A percentile compares a stretch with the other conserved stretches of the same genome.
Evolutionary conservation across 257 asterid genomes (phyloP).

Genomic region (Solanum clarkiae): DNA sequence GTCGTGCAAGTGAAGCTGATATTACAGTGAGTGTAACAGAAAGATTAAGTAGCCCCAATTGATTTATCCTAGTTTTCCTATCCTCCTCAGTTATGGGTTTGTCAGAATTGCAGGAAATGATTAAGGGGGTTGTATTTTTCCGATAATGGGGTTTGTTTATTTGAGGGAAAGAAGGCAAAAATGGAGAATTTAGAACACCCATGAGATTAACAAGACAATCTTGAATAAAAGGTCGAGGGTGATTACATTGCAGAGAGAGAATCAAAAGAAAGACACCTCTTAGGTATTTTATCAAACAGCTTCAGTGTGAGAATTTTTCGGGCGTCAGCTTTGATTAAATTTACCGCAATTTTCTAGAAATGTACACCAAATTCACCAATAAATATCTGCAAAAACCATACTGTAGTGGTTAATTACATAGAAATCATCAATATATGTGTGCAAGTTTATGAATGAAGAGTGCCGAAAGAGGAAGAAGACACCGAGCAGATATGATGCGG

Average conservation of each 20-base stretch:
- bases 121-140: constrained; percentile 17
- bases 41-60: constrained; percentile 32
- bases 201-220: constrained; percentile 21
- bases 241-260: background rate
- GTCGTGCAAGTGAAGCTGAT: constrained; percentile 56
- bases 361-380: background rate
- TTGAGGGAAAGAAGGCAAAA: constrained; percentile 22
- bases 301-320: too few species aligned
- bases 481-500: background rate
- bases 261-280: background rate
- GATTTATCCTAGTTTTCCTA: constrained; percentile 15
- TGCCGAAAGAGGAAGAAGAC: background rate
- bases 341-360: background rate
- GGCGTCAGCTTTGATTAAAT: background rate
- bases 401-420: too few species aligned
- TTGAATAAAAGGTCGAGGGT: background rate
- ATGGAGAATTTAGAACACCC: constrained; percentile 21
- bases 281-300: background rate
- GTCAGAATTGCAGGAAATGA: constrained; percentile 16
- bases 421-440: background rate
- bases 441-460: background rate
- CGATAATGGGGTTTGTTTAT: constrained; percentile 6
- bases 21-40: constrained; percentile 63
- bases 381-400: background rate
- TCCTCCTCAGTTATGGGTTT: constrained; percentile 20